These are phyloP conservation scores for Sordariomycetes sp. DNA, from an alignment of 2,329 filamentous ascomycete genomes.

Conservation along the genomic window DNA sequence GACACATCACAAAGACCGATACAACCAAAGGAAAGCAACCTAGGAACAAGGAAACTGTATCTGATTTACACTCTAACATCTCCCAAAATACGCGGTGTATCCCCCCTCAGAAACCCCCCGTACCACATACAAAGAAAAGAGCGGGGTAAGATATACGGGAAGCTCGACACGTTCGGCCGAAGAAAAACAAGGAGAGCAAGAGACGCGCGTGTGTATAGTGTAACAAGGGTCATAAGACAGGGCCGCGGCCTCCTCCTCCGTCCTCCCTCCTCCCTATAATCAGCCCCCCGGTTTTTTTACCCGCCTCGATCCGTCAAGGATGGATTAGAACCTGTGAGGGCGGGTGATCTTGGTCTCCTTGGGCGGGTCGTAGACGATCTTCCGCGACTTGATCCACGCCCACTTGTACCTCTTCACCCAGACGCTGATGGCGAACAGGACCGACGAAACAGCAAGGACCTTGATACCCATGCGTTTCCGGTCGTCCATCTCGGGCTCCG, in stretches of 20 bases:
- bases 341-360: constrained; percentile 33
- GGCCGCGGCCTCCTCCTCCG: background rate
- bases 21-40: background rate
- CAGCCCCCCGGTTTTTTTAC: background rate
- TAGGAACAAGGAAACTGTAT: constrained; percentile 12
- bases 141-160: background rate
- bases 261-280: too few relatives aligned
- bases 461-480: constrained; percentile 99
- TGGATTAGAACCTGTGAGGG: constrained; percentile 21
- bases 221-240: background rate
- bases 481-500: constrained; percentile 98
- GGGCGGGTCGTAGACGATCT: constrained; percentile 79
- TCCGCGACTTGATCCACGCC: constrained; percentile 88
- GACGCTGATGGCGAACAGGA: constrained; percentile 75
- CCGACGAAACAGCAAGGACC: constrained; percentile 67
- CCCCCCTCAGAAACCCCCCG: background rate
- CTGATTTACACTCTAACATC: constrained; percentile 37
- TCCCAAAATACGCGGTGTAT: constrained; percentile 6
- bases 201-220: too few relatives aligned
- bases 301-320: background rate
- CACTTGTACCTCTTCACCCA: constrained; percentile 99
- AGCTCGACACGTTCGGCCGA: background rate
- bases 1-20: background rate
- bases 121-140: constrained; percentile 3
- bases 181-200: too few relatives aligned